Conservation (phyloP, 129 eudicot genomes). For the Heracleum sosnowskyi region DNA sequence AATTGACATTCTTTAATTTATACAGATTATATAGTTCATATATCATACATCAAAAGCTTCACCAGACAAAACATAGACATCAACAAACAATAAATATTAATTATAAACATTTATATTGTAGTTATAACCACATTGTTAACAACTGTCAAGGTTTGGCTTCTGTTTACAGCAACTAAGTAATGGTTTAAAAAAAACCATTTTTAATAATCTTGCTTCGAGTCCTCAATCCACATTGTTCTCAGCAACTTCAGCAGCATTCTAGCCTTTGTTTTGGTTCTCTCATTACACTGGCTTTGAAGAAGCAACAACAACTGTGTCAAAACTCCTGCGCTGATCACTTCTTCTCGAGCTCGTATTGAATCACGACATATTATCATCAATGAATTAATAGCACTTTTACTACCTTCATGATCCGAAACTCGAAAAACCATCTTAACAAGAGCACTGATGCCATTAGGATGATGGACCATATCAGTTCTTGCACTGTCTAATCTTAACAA, state of each 20-base stretch:
- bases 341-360: slow-evolving; percentile 24
- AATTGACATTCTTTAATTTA: not conserved
- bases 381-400: slow-evolving; percentile 40
- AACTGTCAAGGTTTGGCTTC: not conserved
- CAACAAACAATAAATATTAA: not conserved
- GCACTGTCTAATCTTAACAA: slow-evolving; percentile 21
- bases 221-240: slow-evolving; percentile 26
- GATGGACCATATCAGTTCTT: slow-evolving; percentile 11
- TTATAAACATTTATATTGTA: not conserved
- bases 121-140: slow-evolving; percentile 4
- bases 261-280: slow-evolving; percentile 29
- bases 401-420: slow-evolving; percentile 38
- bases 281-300: slow-evolving; percentile 39
- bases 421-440: slow-evolving; percentile 43
- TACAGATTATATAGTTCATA: not conserved
- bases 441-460: slow-evolving; percentile 18
- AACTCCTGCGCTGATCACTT: slow-evolving; percentile 26
- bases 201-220: not conserved
- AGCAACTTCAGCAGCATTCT: slow-evolving; percentile 40
- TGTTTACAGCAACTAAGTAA: not conserved
- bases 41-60: not conserved
- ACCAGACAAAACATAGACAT: slow-evolving; percentile 3
- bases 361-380: slow-evolving; percentile 26
- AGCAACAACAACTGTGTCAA: slow-evolving; percentile 35
- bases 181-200: not conserved